phyloP scores from a whole-genome alignment of 2,329 filamentous ascomycete genomes.

The Rhynchosporium agropyri region DNA sequence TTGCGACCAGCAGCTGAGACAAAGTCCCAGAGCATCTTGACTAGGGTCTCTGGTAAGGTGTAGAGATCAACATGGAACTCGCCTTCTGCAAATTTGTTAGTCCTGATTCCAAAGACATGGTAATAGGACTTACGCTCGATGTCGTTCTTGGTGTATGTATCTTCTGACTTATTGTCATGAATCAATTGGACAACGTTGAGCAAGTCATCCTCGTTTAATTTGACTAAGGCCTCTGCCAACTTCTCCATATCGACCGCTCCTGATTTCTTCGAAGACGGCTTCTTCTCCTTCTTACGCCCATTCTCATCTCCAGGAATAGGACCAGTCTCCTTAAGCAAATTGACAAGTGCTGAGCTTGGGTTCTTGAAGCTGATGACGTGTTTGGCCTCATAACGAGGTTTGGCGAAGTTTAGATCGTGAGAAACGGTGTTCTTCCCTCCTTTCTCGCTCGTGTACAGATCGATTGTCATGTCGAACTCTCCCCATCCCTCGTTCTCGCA shows the following conservation, averaged over 20 bases:
- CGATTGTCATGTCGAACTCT: slow-evolving; percentile 94
- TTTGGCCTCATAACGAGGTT: slow-evolving; percentile 78
- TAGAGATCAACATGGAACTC: slow-evolving; percentile 99
- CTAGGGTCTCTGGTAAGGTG: slow-evolving; percentile 86
- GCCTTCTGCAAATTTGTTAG: slow-evolving; percentile 62
- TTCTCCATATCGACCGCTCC: slow-evolving; percentile 86
- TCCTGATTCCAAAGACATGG: neutral
- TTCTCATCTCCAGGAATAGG: slow-evolving; percentile 78
- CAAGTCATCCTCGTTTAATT: slow-evolving; percentile 89
- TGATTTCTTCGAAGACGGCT: slow-evolving; percentile 67
- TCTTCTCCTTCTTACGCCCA: slow-evolving; percentile 66
- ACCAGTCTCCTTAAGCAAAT: slow-evolving; percentile 79
- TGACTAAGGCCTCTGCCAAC: slow-evolving; percentile 86
- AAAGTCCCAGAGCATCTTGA: slow-evolving; percentile 96
- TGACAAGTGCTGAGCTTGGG: slow-evolving; percentile 82
- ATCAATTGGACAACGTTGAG: slow-evolving; percentile 97
- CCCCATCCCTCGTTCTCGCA: slow-evolving; percentile 97
- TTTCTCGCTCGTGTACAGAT: slow-evolving; percentile 82
- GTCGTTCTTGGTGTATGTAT: slow-evolving; percentile 97
- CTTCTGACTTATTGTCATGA: slow-evolving; percentile 91
- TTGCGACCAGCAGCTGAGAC: slow-evolving; percentile 43
- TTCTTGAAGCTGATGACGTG: slow-evolving; percentile 89
- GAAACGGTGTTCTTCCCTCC: slow-evolving; percentile 75
- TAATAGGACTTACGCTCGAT: slow-evolving; percentile 74
- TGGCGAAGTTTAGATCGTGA: slow-evolving; percentile 92